Conservation (phyloP, 2,329 filamentous ascomycete species). For the Stemphylium lycopersici region DNA sequence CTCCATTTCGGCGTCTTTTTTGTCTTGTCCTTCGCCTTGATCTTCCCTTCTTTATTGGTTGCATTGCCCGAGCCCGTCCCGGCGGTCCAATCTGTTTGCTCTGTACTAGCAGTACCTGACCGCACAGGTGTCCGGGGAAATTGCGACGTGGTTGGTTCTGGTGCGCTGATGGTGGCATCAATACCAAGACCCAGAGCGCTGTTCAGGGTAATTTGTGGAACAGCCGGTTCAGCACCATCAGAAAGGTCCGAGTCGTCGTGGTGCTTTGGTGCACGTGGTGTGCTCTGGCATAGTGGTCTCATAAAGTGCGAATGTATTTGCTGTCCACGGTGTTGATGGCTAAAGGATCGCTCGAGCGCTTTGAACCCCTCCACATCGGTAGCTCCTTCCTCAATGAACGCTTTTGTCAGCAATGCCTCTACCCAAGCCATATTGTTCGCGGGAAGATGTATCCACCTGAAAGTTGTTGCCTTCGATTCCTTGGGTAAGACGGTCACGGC, state of each 20-base stretch:
- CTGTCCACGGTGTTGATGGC: constrained; percentile 65
- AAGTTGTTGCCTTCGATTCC: constrained; percentile 50
- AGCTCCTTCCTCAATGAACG: constrained; percentile 67
- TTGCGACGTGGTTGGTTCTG: constrained; percentile 23
- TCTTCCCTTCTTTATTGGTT: constrained; percentile 31
- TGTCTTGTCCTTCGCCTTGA: constrained; percentile 40
- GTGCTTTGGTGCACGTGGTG: constrained; percentile 38
- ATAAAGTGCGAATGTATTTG: constrained; percentile 67
- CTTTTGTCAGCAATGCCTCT: constrained; percentile 67
- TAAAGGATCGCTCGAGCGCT: constrained; percentile 65
- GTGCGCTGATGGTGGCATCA: constrained; percentile 25
- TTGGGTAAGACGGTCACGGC: constrained; percentile 47
- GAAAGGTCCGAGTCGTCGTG: constrained; percentile 45
- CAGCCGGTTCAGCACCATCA: constrained; percentile 36
- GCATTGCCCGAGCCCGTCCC: constrained; percentile 29
- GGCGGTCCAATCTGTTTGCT: constrained; percentile 41
- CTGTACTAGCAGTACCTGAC: constrained; percentile 40
- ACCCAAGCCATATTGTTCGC: constrained; percentile 65
- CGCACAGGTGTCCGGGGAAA: constrained; percentile 34
- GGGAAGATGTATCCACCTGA: constrained; percentile 55
- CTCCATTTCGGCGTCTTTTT: constrained; percentile 41
- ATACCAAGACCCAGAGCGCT: constrained; percentile 36
- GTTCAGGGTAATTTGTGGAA: constrained; percentile 39
- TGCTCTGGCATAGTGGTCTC: constrained; percentile 64
- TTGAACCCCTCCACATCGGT: constrained; percentile 70